phyloP scores from a whole-genome alignment of 441 rosid species.

The Biscutella auriculata region DNA sequence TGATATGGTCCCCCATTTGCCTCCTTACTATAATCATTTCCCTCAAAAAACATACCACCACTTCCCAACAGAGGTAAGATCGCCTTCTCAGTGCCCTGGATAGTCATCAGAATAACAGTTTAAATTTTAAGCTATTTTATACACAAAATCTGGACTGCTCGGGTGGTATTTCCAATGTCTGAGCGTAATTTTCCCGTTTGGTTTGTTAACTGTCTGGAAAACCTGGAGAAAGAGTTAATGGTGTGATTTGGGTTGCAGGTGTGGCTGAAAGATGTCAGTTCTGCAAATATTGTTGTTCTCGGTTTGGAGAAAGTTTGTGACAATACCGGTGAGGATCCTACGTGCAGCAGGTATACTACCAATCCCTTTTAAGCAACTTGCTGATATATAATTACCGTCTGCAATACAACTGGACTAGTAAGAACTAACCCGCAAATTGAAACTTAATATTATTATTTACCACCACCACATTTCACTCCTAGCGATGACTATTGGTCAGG shows the following conservation, averaged over 20 bases:
- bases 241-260: constrained; percentile 30
- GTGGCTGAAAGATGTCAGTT: constrained; percentile 58
- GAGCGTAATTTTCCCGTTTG: neutral
- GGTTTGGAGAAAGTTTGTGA: constrained; percentile 67
- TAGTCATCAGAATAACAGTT: neutral
- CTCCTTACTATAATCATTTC: constrained; percentile 67
- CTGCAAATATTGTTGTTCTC: constrained; percentile 42
- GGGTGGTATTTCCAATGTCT: neutral
- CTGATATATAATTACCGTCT: neutral
- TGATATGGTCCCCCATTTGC: constrained; percentile 92
- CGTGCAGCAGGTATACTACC: constrained; percentile 54
- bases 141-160: neutral
- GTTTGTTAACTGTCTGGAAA: neutral
- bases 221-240: neutral
- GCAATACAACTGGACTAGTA: neutral
- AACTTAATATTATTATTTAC: neutral
- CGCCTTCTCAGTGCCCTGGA: neutral
- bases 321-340: constrained; percentile 78
- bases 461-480: neutral
- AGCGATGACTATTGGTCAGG: neutral
- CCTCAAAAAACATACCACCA: constrained; percentile 93
- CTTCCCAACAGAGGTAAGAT: constrained; percentile 81
- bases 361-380: neutral
- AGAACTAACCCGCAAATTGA: neutral
- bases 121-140: neutral